Base-by-base conservation (phyloP, 352 stramenopile genomes). In the Globisporangium abappressorium region DNA sequence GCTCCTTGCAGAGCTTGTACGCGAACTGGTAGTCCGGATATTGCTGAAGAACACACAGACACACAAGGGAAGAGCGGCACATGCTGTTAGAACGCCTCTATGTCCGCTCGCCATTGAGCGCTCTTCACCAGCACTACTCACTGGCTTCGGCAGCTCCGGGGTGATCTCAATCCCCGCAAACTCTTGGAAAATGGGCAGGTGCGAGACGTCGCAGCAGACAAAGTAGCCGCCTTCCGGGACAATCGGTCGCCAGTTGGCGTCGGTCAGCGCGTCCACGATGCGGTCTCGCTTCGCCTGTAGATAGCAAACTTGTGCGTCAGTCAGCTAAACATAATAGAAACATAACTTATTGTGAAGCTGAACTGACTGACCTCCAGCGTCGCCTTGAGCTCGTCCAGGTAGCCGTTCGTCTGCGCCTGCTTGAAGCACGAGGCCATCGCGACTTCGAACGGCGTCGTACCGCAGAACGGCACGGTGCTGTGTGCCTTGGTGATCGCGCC, bases 181-280 rank as follows among this genome's bases (percentile, higher is more conserved):
- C 65, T 94, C 84, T 15, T 92, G 69, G 76, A 92, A 91, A 64
- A 88, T 83, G 11, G 79, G 77, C 53, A 93, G 72, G 33, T 80
- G 70, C 14, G 84, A 79, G 15, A 94, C 85, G 68, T 96, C 88
- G 72, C 87, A 94, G 70, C 85, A 93, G 34, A 99, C 90, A 68
- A 99, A 99, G 79, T 99, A 99, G 36, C 96, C 97, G 5, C 97
- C 96, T 57, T 98, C 77, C 0, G 96, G 95, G 0, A 98, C 82
- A 53, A 98, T 97, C 7, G 92, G 94, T 54, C 84, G 90, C 81
- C 96, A 97, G 70, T 90, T 84, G 11, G 87, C 91, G 2, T 66
- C 71, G 36, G 85, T 69, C 1, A 99, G 81, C 8, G 91, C 87
- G 2, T 80, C 78, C 1, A 91, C 90, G 24, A 99, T 80, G 6